These are phyloP conservation scores for Fraxinus ornus DNA, from an alignment of 305 asterid species.

Conservation along the genomic window DNA sequence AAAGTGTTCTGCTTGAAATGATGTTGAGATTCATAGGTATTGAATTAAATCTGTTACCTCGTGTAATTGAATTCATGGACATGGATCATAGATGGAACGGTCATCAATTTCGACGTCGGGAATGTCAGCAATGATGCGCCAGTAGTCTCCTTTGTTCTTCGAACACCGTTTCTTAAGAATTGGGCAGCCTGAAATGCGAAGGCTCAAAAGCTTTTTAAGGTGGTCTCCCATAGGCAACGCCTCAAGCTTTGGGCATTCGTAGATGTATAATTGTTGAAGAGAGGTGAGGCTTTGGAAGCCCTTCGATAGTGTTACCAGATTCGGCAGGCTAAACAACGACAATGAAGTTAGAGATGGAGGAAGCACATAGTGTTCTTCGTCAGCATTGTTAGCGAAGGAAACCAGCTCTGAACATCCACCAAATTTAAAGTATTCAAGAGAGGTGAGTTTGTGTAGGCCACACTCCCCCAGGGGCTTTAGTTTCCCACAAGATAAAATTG, in stretches of 20 bases:
- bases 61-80: neutral
- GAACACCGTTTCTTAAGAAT: constrained; percentile 3
- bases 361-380: neutral
- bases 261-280: no score
- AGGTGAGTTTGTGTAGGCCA: neutral
- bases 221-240: constrained; percentile 15
- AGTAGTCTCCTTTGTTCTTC: constrained; percentile 6
- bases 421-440: neutral
- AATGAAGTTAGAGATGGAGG: neutral
- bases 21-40: neutral
- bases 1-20: neutral
- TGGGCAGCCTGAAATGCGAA: neutral
- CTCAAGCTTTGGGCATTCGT: neutral
- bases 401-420: constrained; percentile 6
- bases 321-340: neutral
- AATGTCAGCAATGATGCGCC: neutral
- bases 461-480: constrained; percentile 13
- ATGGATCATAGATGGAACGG: neutral
- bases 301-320: neutral
- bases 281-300: neutral
- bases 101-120: neutral
- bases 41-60: neutral
- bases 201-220: neutral
- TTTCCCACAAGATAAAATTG: neutral
- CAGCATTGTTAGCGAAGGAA: neutral